Base-by-base conservation (phyloP, 2,329 filamentous ascomycete genomes). In the Paracorniculantispora psalliotae region DNA sequence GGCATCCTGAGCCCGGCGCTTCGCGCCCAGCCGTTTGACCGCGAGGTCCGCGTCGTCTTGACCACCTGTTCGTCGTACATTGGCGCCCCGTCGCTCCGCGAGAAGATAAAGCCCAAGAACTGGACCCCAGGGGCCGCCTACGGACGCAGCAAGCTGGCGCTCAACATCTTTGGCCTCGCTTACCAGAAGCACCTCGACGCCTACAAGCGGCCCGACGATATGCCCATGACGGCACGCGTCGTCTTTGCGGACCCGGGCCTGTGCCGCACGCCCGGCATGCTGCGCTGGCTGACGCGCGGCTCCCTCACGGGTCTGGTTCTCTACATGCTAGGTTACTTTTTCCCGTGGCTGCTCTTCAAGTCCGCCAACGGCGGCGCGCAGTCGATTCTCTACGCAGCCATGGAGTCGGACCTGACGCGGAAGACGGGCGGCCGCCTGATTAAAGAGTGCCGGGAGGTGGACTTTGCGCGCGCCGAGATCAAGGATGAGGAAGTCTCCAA, bases 101-200 rank as follows among this genome's bases (percentile, higher is more conserved):
- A 83, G 8, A 78, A 73, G 61, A 57, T 80, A 23, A 73, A 75
- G 12, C 74, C 78, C 43, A 75, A 80, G 50, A 74, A 74, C 50
- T 86, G 84, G 81, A 79, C 82, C 0, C 79, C 85, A 0, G 72
- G 73, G 4, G 80, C 74, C 44, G 82, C 84, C 19, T 90, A 87
- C 67, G 79, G 89, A 68, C 77, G 82, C 74, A 84, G 81, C 77
- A 82, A 88, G 79, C 78, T 97, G 28, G 91, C 94, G 0, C 79
- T 97, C 48, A 96, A 93, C 80, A 85, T 89, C 17, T 97, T 99
- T 70, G 92, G 90, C 0, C 83, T 88, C 51, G 89, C 93, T 9
- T 96, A 93, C 71, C 93, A 97, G 75, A 94, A 96, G 71, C 93
- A 97, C 71, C 80, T 99, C 49, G 87, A 92, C 64, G 78, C 87